phyloP scores from a whole-genome alignment of 163 green algal species.

The Scenedesmus sp. region DNA sequence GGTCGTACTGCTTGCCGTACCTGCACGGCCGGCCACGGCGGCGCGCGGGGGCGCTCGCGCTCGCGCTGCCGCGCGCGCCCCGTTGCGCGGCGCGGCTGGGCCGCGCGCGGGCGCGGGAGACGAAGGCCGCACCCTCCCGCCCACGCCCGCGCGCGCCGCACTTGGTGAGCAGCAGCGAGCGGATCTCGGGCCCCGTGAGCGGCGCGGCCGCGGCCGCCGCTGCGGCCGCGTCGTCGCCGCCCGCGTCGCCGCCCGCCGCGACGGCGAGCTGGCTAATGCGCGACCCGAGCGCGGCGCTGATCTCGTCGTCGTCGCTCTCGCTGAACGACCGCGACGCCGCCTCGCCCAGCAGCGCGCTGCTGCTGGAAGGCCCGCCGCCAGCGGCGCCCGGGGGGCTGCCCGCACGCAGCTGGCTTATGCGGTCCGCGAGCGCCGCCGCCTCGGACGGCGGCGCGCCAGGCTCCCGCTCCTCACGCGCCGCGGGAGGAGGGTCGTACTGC shows the following conservation, averaged over 20 bases:
- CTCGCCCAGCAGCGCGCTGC: background rate
- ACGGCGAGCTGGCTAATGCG: conserved; percentile 60
- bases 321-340: conserved; percentile 47
- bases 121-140: no score
- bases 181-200: conserved; percentile 15
- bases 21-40: no score
- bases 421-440: conserved; percentile 8
- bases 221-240: no score
- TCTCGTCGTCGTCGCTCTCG: conserved; percentile 53
- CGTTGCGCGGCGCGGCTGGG: no score
- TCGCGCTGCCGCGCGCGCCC: no score
- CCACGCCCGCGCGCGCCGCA: no score
- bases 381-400: background rate
- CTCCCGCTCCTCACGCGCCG: no score
- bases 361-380: background rate
- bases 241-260: no score
- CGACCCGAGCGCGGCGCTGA: conserved; percentile 57
- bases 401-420: conserved; percentile 27
- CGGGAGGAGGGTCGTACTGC: conserved; percentile 32
- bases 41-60: no score
- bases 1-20: conserved; percentile 75
- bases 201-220: background rate
- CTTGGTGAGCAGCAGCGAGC: conserved; percentile 48
- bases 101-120: no score
- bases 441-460: no score